These are phyloP conservation scores for Maudiozyma serrabonitensis DNA, from an alignment of 805 yeast genomes.

Conservation along the genomic window DNA sequence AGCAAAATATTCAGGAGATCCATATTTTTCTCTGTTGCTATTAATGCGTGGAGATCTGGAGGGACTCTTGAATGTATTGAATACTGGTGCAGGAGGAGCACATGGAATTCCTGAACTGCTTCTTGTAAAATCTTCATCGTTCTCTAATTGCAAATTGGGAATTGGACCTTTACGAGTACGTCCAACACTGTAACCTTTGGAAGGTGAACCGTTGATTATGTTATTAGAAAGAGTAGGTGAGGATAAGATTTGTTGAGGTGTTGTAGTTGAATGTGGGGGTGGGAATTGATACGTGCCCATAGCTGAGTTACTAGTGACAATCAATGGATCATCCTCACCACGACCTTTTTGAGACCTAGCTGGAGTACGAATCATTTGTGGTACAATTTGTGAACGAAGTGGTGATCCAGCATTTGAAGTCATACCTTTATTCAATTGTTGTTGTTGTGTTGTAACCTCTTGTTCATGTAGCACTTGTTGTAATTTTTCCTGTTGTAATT, in stretches of 20 bases:
- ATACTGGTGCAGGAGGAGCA: background rate
- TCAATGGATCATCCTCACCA: constrained; percentile 12
- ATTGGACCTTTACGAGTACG: background rate
- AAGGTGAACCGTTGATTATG: constrained; percentile 19
- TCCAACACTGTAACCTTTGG: constrained; percentile 2
- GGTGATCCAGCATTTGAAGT: background rate
- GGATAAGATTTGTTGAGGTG: constrained; percentile 13
- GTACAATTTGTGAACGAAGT: constrained; percentile 1
- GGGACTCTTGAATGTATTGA: background rate
- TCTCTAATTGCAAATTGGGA: background rate
- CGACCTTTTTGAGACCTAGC: constrained; percentile 1
- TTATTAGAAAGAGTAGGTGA: constrained; percentile 4
- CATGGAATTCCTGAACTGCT: background rate
- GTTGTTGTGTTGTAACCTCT: constrained; percentile 4
- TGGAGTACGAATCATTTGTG: constrained; percentile 8
- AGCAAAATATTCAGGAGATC: background rate
- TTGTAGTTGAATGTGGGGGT: constrained; percentile 13
- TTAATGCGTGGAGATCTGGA: background rate
- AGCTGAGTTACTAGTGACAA: constrained; percentile 25
- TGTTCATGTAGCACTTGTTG: constrained; percentile 21
- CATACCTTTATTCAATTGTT: background rate
- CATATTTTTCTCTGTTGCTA: background rate
- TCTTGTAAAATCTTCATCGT: background rate
- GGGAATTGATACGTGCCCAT: constrained; percentile 28
- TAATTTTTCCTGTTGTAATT: constrained; percentile 22